These are phyloP conservation scores for Jacaranda mimosifolia DNA, from an alignment of 257 asterid species.

Conservation along the genomic window DNA sequence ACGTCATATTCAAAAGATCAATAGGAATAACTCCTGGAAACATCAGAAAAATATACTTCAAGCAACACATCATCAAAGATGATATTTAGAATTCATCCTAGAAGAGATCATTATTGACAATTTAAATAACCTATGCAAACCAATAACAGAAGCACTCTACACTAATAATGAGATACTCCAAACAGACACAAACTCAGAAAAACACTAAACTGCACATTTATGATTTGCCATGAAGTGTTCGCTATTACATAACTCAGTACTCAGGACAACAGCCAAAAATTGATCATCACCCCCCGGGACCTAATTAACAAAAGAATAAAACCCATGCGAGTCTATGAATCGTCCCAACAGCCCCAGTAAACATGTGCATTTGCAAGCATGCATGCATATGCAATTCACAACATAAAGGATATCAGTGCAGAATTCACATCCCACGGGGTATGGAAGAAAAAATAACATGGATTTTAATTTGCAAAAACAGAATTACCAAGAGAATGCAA, in stretches of 20 bases:
- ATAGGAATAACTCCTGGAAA: not conserved
- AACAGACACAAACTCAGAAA: not conserved
- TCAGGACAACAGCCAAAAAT: too few species aligned
- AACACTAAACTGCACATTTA: not conserved
- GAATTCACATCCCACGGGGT: not conserved
- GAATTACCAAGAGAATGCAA: not conserved
- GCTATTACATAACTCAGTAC: too few species aligned
- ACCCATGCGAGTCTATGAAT: not conserved
- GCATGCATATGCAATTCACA: not conserved
- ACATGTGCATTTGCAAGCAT: not conserved
- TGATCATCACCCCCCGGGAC: not conserved
- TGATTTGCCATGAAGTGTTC: not conserved
- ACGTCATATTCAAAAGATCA: too few species aligned
- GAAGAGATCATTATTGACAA: conserved; percentile 7
- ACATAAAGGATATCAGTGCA: not conserved
- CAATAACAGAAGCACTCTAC: not conserved
- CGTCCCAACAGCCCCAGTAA: not conserved
- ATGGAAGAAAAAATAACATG: too few species aligned
- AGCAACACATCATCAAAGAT: not conserved
- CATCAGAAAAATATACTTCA: not conserved
- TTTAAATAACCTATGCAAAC: not conserved
- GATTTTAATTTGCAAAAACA: not conserved
- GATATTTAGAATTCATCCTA: not conserved
- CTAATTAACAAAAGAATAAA: not conserved
- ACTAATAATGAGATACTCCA: not conserved